A percentile compares a stretch with the other conserved stretches of the same genome.
Evolutionary conservation across 805 yeast genomes (phyloP).

Genomic region (Myxozyma lipomycoides): DNA sequence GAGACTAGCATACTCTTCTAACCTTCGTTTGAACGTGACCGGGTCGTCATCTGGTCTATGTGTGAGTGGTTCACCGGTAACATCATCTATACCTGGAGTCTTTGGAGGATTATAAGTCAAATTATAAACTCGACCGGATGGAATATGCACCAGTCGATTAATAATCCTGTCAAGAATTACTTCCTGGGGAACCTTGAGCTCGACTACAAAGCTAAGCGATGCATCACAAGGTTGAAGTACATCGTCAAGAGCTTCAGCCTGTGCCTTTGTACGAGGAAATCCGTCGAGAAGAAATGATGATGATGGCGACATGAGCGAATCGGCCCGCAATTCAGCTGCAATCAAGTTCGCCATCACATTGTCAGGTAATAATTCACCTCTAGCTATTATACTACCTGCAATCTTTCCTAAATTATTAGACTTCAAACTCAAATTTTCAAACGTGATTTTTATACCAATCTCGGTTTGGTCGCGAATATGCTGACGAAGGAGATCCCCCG

Average conservation of each 20-base stretch:
- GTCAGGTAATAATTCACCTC: slow-evolving; percentile 76
- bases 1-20: slow-evolving; percentile 56
- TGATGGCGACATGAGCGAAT: slow-evolving; percentile 44
- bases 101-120: slow-evolving; percentile 86
- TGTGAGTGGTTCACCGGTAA: slow-evolving; percentile 80
- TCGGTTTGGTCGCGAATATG: slow-evolving; percentile 55
- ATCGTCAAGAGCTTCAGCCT: slow-evolving; percentile 58
- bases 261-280: slow-evolving; percentile 76
- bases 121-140: slow-evolving; percentile 85
- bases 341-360: slow-evolving; percentile 58
- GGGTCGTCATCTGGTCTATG: slow-evolving; percentile 83
- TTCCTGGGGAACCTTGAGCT: slow-evolving; percentile 79
- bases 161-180: slow-evolving; percentile 78
- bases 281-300: slow-evolving; percentile 80
- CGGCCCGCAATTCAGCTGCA: slow-evolving; percentile 44
- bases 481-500: slow-evolving; percentile 77
- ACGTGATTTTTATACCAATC: slow-evolving; percentile 43
- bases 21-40: slow-evolving; percentile 58
- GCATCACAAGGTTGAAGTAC: slow-evolving; percentile 39
- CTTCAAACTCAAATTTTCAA: neutral
- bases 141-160: slow-evolving; percentile 77
- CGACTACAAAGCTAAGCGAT: slow-evolving; percentile 70
- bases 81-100: slow-evolving; percentile 72
- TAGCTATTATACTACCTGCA: slow-evolving; percentile 54
- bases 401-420: slow-evolving; percentile 30